Evolutionary conservation across 2,329 filamentous ascomycete genomes (phyloP).

Genomic region (Fusarium humuli): DNA sequence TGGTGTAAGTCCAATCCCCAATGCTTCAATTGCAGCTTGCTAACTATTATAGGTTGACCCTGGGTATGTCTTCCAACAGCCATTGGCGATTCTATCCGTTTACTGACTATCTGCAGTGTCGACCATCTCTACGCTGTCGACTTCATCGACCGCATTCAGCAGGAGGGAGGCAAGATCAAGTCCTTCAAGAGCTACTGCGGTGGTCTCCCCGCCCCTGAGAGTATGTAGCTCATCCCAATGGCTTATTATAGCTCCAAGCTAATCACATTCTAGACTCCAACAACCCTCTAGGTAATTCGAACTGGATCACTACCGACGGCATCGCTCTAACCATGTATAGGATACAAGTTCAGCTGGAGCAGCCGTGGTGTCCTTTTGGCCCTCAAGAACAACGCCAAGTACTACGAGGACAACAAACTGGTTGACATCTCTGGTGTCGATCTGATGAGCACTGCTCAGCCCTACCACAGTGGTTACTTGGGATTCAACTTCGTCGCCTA

Average conservation of each 20-base stretch:
- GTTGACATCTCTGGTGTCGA: slow-evolving; percentile 72
- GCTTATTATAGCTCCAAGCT: not conserved
- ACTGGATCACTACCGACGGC: not conserved
- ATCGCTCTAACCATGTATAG: slow-evolving; percentile 3
- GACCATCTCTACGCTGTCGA: slow-evolving; percentile 78
- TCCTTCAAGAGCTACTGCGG: slow-evolving; percentile 89
- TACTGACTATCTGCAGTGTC: slow-evolving; percentile 20
- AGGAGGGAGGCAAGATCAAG: slow-evolving; percentile 84
- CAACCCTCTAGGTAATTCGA: slow-evolving; percentile 75
- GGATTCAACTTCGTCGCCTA: slow-evolving; percentile 90
- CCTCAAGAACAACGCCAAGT: slow-evolving; percentile 85
- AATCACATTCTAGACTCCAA: slow-evolving; percentile 66
- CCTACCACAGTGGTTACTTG: slow-evolving; percentile 85
- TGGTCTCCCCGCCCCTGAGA: slow-evolving; percentile 74
- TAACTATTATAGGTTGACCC: slow-evolving; percentile 38
- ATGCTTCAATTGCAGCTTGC: not conserved
- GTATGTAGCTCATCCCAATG: slow-evolving; percentile 9
- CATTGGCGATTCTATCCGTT: not conserved
- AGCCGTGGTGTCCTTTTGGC: slow-evolving; percentile 89
- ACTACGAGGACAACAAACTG: slow-evolving; percentile 82
- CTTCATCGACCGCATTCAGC: slow-evolving; percentile 89
- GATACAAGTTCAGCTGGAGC: slow-evolving; percentile 73
- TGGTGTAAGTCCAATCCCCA: slow-evolving; percentile 62
- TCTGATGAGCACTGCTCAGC: slow-evolving; percentile 88
- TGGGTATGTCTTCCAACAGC: slow-evolving; percentile 22